These are phyloP conservation scores for Chalara sp. DNA, from an alignment of 2,329 filamentous ascomycete genomes.

Conservation along the genomic window DNA sequence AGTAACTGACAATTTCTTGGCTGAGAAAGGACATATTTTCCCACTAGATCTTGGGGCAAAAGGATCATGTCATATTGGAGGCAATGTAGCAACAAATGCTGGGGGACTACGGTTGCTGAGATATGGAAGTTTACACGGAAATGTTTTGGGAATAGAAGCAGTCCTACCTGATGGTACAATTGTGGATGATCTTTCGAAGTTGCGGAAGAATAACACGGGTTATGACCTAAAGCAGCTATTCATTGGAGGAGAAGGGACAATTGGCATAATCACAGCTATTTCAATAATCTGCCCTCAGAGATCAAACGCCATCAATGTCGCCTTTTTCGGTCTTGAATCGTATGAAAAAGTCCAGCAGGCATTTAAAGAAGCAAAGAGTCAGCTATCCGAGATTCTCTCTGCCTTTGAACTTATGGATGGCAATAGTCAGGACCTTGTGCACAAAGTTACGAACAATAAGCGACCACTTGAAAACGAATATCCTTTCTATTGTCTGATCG, in stretches of 20 bases:
- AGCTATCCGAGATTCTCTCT: slow-evolving; percentile 90
- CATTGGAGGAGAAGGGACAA: slow-evolving; percentile 90
- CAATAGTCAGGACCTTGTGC: slow-evolving; percentile 71
- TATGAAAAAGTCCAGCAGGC: slow-evolving; percentile 84
- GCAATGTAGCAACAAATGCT: slow-evolving; percentile 93
- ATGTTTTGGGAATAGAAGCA: slow-evolving; percentile 83
- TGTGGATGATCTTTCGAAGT: slow-evolving; percentile 76
- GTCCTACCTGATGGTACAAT: slow-evolving; percentile 91
- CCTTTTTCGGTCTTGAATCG: slow-evolving; percentile 84
- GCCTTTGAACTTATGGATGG: slow-evolving; percentile 97
- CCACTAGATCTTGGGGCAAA: slow-evolving; percentile 96
- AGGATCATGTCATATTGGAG: slow-evolving; percentile 92
- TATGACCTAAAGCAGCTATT: slow-evolving; percentile 97
- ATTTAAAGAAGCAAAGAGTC: slow-evolving; percentile 81
- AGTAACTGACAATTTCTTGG: slow-evolving; percentile 77
- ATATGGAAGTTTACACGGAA: slow-evolving; percentile 93
- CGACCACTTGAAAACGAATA: slow-evolving; percentile 76
- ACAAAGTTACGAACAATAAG: slow-evolving; percentile 66
- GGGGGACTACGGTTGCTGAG: slow-evolving; percentile 83
- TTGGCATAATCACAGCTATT: slow-evolving; percentile 87
- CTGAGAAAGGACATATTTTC: slow-evolving; percentile 80
- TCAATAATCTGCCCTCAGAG: slow-evolving; percentile 86
- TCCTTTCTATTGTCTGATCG: slow-evolving; percentile 93
- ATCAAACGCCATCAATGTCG: slow-evolving; percentile 85
- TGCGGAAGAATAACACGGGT: slow-evolving; percentile 98